These are phyloP conservation scores for Bryoglossum gracile DNA, from an alignment of 495 filamentous ascomycete genomes.

Conservation along the genomic window DNA sequence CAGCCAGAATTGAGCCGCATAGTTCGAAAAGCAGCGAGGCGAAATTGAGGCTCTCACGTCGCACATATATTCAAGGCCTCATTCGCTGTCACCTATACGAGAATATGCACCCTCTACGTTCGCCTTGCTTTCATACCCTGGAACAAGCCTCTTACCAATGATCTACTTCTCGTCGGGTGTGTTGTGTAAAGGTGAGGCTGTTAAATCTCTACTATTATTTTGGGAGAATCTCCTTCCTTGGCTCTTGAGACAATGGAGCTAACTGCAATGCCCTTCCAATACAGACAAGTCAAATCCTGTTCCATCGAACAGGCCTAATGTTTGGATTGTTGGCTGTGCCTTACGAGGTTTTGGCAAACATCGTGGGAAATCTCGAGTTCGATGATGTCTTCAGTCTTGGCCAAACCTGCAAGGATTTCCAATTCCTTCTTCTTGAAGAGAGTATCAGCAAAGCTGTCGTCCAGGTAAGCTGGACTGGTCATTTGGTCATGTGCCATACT, in stretches of 20 bases:
- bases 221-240: not conserved
- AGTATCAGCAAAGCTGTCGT: constrained; percentile 41
- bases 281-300: not conserved
- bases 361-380: constrained; percentile 46
- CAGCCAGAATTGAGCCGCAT: too few species aligned
- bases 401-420: constrained; percentile 45
- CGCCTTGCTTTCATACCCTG: not conserved
- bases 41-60: too few species aligned
- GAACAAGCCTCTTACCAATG: not conserved
- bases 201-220: not conserved
- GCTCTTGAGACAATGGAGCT: too few species aligned
- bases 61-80: too few species aligned
- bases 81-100: too few species aligned
- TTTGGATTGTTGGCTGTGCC: constrained; percentile 36
- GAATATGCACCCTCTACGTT: not conserved
- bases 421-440: constrained; percentile 48
- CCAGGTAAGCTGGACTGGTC: constrained; percentile 2
- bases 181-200: not conserved
- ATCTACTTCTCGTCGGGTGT: too few species aligned
- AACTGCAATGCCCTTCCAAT: too few species aligned
- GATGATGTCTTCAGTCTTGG: constrained; percentile 44
- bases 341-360: constrained; percentile 57
- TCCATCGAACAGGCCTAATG: constrained; percentile 12
- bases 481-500: constrained; percentile 14
- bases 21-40: too few species aligned